phyloP scores from a whole-genome alignment of 305 asterid genomes.

The Fraxinus nigra region DNA sequence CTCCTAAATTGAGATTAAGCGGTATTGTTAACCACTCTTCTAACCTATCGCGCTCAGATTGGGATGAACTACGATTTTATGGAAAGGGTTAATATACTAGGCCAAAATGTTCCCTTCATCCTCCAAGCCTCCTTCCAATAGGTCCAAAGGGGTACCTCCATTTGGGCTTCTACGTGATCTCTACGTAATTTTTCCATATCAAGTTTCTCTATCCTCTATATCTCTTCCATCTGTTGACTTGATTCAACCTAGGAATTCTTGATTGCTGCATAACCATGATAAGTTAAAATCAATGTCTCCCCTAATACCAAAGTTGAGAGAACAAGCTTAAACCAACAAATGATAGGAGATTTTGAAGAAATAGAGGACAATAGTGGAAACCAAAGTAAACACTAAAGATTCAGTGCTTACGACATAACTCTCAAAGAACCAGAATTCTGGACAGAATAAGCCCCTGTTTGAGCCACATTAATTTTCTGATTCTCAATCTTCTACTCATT shows the following conservation, averaged over 20 bases:
- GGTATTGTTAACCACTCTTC: not conserved
- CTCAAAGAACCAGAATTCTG: not conserved
- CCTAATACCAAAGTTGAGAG: not conserved
- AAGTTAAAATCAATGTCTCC: not conserved
- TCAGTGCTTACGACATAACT: not conserved
- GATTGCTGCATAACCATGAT: not conserved
- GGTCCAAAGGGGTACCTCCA: not conserved
- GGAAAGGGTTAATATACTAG: not conserved
- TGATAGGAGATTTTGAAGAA: not conserved
- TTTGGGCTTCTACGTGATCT: not conserved
- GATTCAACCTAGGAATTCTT: not conserved
- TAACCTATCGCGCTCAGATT: not conserved
- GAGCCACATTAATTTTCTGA: too few relatives aligned
- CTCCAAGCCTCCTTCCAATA: not conserved
- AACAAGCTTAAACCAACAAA: not conserved
- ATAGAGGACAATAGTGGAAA: not conserved
- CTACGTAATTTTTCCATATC: not conserved
- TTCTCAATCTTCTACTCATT: too few relatives aligned
- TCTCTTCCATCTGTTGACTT: not conserved
- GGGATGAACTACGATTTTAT: not conserved
- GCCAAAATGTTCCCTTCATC: not conserved
- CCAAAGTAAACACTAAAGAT: not conserved
- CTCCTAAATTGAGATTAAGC: not conserved
- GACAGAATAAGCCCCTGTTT: not conserved
- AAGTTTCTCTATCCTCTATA: not conserved